phyloP scores from a whole-genome alignment of 768 basidiomycete species.

The Trametes elegans region DNA sequence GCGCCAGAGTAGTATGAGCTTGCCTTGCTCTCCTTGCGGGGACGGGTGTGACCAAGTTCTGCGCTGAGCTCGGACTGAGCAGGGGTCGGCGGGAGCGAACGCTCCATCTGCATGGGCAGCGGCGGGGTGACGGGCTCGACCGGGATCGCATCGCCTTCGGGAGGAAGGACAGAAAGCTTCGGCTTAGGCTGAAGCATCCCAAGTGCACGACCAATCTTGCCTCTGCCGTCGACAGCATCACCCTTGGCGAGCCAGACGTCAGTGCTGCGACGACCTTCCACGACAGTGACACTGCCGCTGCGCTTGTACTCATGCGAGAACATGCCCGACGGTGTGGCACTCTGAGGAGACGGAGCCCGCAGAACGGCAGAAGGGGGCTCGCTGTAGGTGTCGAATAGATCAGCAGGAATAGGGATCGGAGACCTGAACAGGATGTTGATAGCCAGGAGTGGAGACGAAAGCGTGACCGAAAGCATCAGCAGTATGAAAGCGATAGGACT shows the following conservation, averaged over 20 bases:
- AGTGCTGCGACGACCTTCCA: slow-evolving; percentile 68
- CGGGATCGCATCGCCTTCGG: slow-evolving; percentile 43
- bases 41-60: slow-evolving; percentile 44
- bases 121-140: slow-evolving; percentile 48
- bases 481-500: slow-evolving; percentile 45
- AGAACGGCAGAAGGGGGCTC: slow-evolving; percentile 42
- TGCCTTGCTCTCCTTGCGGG: slow-evolving; percentile 47
- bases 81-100: slow-evolving; percentile 50
- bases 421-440: slow-evolving; percentile 58
- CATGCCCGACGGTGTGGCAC: slow-evolving; percentile 37
- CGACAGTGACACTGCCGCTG: slow-evolving; percentile 59
- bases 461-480: slow-evolving; percentile 60
- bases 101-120: slow-evolving; percentile 60
- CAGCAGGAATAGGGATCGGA: slow-evolving; percentile 64
- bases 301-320: slow-evolving; percentile 61
- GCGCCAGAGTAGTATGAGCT: slow-evolving; percentile 52
- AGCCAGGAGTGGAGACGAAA: slow-evolving; percentile 66
- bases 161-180: slow-evolving; percentile 65
- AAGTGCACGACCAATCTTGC: slow-evolving; percentile 57
- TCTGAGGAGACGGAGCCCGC: slow-evolving; percentile 44
- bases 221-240: slow-evolving; percentile 67
- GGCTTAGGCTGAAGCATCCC: slow-evolving; percentile 63
- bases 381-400: slow-evolving; percentile 54
- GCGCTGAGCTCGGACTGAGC: slow-evolving; percentile 50
- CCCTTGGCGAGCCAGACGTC: slow-evolving; percentile 75